These are phyloP conservation scores for Halenospora varia DNA, from an alignment of 495 filamentous ascomycete genomes.

Conservation along the genomic window DNA sequence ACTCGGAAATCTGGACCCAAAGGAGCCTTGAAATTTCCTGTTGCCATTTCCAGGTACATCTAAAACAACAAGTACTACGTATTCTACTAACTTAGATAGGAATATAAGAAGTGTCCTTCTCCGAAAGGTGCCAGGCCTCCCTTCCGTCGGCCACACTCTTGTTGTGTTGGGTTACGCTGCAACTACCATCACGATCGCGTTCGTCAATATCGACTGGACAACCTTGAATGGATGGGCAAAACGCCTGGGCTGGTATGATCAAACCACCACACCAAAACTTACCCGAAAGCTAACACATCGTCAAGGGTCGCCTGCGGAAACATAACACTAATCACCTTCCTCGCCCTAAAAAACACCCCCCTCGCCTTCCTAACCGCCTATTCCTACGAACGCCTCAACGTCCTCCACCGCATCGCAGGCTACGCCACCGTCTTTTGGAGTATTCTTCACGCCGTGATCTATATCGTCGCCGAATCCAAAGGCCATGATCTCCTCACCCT, in stretches of 20 bases:
- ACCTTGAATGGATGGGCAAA: constrained; percentile 28
- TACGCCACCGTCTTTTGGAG: constrained; percentile 44
- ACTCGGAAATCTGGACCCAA: not conserved
- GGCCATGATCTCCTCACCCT: constrained; percentile 29
- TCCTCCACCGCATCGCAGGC: constrained; percentile 54
- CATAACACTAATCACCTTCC: constrained; percentile 50
- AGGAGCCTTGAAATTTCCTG: not conserved
- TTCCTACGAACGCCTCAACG: constrained; percentile 58
- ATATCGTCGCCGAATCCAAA: constrained; percentile 30
- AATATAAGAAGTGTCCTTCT: constrained; percentile 37
- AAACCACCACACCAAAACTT: not conserved
- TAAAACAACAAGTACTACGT: too few species aligned
- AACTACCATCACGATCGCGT: constrained; percentile 43
- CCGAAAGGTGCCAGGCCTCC: constrained; percentile 44
- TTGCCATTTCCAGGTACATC: constrained; percentile 9
- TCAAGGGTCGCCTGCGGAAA: constrained; percentile 50
- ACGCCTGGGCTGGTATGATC: constrained; percentile 47
- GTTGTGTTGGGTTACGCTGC: constrained; percentile 43
- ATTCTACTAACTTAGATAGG: constrained; percentile 20
- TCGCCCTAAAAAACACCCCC: constrained; percentile 57
- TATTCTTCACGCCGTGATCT: constrained; percentile 41
- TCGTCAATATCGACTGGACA: constrained; percentile 40
- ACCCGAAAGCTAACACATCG: not conserved
- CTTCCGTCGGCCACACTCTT: constrained; percentile 46
- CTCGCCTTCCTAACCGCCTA: constrained; percentile 52